Percentiles rank a stretch among this genome's conserved stretches.
Evolutionary conservation across 192 early-diverging fungal genomes (phyloP).

Genomic region (Funneliformis geosporum): DNA sequence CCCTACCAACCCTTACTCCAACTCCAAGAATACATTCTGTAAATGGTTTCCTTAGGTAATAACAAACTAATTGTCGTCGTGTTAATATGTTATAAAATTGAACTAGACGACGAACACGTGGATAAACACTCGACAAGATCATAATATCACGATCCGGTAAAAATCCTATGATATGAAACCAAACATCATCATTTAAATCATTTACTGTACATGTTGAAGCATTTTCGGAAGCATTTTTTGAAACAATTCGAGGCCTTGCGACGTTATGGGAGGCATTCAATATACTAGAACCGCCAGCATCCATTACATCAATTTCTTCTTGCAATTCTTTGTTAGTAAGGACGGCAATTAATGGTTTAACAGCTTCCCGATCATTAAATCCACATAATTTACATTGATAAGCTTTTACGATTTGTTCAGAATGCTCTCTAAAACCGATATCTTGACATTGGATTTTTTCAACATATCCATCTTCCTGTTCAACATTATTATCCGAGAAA

Average conservation of each 20-base stretch:
- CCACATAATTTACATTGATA: neutral
- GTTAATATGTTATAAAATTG: slow-evolving; percentile 5
- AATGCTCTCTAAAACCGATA: neutral
- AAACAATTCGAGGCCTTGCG: neutral
- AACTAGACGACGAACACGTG: neutral
- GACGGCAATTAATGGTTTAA: neutral
- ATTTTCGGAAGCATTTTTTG: neutral
- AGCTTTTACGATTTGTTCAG: neutral
- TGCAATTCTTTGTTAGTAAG: neutral
- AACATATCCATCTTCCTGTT: neutral
- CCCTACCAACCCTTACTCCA: neutral
- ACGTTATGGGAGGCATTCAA: neutral
- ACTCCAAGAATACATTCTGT: neutral
- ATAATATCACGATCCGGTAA: slow-evolving; percentile 11
- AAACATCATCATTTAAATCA: slow-evolving; percentile 8
- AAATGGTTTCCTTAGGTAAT: neutral
- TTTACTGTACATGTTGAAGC: neutral
- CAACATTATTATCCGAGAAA: slow-evolving; percentile 3
- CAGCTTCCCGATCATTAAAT: neutral
- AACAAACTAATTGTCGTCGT: slow-evolving; percentile 24
- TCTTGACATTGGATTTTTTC: neutral
- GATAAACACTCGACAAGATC: slow-evolving; percentile 4
- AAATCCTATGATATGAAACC: slow-evolving; percentile 18
- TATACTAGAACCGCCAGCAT: neutral
- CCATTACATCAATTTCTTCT: neutral